Evolutionary conservation across 2,329 filamentous ascomycete species (phyloP), one percentile per base, ranked within the genome.

Genomic region (Alternaria arborescens): DNA sequence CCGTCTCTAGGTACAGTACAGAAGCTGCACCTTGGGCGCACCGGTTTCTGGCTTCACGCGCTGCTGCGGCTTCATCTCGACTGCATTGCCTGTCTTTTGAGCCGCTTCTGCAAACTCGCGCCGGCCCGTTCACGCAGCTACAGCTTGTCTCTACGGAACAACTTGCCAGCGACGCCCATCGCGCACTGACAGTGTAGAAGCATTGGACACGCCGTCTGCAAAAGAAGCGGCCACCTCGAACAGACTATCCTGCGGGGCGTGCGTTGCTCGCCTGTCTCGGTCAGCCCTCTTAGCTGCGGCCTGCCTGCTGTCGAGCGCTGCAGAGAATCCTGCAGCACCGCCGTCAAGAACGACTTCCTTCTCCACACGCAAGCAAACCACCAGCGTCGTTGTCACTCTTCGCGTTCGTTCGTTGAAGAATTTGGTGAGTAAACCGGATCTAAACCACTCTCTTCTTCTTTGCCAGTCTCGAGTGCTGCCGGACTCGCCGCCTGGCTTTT

Each of bases 271-370:
- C 71, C 73, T 76, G 75, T 71, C 74, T 74, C 69, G 69, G 71
- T 76, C 75, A 75, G 75, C 73, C 75, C 71, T 77, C 74, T 77
- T 78, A 77, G 76, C 76, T 75, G 74, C 75, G 72, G 73, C 73
- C 71, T 76, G 74, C 71, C 71, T 77, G 75, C 76, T 74, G 69
- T 72, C 69, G 67, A 71, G 71, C 68, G 67, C 72, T 77, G 75
- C 75, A 77, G 62, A 66, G 64, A 67, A 75, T 74, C 66, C 73
- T 77, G 74, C 76, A 77, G 72, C 75, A 74, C 73, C 71, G 70
- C 70, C 70, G 69, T 70, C 72, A 68, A 77, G 70, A 75, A 73
- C 72, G 62, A 71, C 68, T 64, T 60, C 65, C 62, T 69, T 68
- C 70, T 68, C 64, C 69, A 70, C 71, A 58, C 64, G 63, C 65